Evolutionary conservation across 1,139 yeast genomes (phyloP), one percentile per base, ranked within the genome.

Genomic region (Hansenula sp.): DNA sequence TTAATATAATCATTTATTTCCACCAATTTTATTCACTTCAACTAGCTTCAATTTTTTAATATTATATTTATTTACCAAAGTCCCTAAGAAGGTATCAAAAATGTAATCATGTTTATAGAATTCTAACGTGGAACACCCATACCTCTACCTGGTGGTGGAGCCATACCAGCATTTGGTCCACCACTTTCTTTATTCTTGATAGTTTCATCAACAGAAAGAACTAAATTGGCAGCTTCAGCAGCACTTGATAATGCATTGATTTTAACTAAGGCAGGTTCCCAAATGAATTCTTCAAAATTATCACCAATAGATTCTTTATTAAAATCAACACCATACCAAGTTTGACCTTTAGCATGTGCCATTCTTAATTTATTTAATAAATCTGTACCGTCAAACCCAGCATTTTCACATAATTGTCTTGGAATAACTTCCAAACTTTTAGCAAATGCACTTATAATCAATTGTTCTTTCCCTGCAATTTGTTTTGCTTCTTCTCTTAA

Each of bases 181-280:
- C 72, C 72, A 45, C 77, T 69, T 54, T 82, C 88, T 59, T 88
- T 84, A 61, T 87, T 89, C 62, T 78, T 87, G 55, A 93, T 90
- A 16, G 99, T 93, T 71, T 93, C 99, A 65, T 93, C 99, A 45
- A 93, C 96, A 17, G 95, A 84, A 54, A 93, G 76, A 57, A 93
- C 87, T 60, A 93, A 72, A 48, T 89, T 84, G 9, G 98, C 96
- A 33, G 99, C 99, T 66, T 93, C 99, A n/a, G 96, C 85, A 24
- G 99, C 99, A 55, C 95, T 84, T 61, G 82, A 85, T 50, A 94
- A 71, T n/a, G 99, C 97, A 63, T 93, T 94, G 52, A 82, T 79
- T 70, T 93, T 93, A 43, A 93, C 96, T 58, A 93, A 76, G 33
- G 97, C 84, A 5, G 99, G 99, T 66, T 93, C 99, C 99, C 99